phyloP scores from a whole-genome alignment of 768 basidiomycete species.

The Leccinum longicurvipes region DNA sequence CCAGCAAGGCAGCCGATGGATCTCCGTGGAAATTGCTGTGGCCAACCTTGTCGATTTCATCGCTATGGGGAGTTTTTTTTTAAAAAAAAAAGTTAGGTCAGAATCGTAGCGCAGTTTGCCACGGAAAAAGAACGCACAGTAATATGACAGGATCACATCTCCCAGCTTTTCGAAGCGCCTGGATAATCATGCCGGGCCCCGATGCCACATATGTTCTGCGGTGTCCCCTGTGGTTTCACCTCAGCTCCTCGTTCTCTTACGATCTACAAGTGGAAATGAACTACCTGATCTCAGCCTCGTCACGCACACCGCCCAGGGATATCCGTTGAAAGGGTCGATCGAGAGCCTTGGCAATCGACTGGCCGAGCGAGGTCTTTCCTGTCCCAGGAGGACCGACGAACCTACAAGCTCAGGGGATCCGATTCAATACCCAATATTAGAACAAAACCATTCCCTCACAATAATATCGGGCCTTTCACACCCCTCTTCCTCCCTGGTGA shows the following conservation, averaged over 20 bases:
- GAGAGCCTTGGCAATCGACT: slow-evolving; percentile 81
- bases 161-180: slow-evolving; percentile 82
- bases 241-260: slow-evolving; percentile 3
- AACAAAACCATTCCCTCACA: slow-evolving; percentile 37
- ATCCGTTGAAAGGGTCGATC: slow-evolving; percentile 88
- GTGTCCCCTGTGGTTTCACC: slow-evolving; percentile 42
- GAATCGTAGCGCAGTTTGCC: background rate
- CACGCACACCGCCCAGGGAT: slow-evolving; percentile 86
- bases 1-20: slow-evolving; percentile 84
- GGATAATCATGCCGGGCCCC: slow-evolving; percentile 80
- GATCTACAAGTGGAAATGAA: slow-evolving; percentile 5
- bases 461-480: slow-evolving; percentile 70
- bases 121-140: slow-evolving; percentile 37
- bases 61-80: slow-evolving; percentile 41
- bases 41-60: slow-evolving; percentile 91
- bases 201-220: slow-evolving; percentile 89
- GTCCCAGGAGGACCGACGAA: slow-evolving; percentile 91
- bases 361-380: slow-evolving; percentile 89
- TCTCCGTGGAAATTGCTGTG: slow-evolving; percentile 90
- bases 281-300: slow-evolving; percentile 78
- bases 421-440: background rate
- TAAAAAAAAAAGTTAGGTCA: background rate
- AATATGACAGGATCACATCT: slow-evolving; percentile 78
- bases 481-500: slow-evolving; percentile 32
- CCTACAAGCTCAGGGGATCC: slow-evolving; percentile 32